phyloP scores from a whole-genome alignment of 257 asterid species.

The Forsythia suspensa region DNA sequence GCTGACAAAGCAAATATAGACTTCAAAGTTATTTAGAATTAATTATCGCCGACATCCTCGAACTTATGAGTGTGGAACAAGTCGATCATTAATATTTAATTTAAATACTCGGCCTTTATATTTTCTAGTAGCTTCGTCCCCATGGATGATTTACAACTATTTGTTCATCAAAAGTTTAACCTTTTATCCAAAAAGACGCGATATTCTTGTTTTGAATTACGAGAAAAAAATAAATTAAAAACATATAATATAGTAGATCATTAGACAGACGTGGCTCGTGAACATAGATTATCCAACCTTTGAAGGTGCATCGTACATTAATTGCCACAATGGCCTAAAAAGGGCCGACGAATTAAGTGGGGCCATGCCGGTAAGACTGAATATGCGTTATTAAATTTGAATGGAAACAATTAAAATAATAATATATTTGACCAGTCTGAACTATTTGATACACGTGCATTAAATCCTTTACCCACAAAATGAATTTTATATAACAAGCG shows the following conservation, averaged over 20 bases:
- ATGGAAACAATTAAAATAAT: too few species aligned
- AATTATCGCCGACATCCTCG: background rate
- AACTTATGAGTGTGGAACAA: background rate
- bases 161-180: too few species aligned
- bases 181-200: too few species aligned
- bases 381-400: too few species aligned
- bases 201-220: background rate
- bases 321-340: too few species aligned
- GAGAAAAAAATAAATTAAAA: too few species aligned
- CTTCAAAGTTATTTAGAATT: background rate
- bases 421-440: too few species aligned
- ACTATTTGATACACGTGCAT: background rate
- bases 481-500: slow-evolving; percentile 24
- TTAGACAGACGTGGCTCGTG: background rate
- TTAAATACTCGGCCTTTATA: background rate
- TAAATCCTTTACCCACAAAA: background rate
- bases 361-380: too few species aligned
- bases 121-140: background rate
- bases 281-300: background rate
- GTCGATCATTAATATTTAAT: background rate
- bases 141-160: background rate
- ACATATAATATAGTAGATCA: too few species aligned
- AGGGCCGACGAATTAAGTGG: too few species aligned
- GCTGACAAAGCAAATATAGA: background rate
- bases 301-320: background rate